These are phyloP conservation scores for Xylariaceae sp. DNA, from an alignment of 2,329 filamentous ascomycete genomes.

Conservation along the genomic window DNA sequence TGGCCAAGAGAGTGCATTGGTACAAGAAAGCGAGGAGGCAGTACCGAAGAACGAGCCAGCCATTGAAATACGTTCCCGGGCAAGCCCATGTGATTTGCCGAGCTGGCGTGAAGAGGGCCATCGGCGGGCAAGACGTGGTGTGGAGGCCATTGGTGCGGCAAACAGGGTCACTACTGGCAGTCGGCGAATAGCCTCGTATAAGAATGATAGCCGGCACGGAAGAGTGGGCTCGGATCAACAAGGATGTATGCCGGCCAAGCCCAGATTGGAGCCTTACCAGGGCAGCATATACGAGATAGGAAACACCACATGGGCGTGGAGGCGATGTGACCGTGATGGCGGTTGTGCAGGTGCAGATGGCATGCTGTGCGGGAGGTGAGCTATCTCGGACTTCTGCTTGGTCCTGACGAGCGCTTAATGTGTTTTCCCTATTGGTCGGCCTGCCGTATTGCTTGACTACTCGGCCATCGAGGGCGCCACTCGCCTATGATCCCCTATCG, in stretches of 20 bases:
- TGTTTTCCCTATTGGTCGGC: no score
- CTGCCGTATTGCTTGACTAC: not conserved
- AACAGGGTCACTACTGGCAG: no score
- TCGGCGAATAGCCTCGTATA: not conserved
- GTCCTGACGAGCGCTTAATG: no score
- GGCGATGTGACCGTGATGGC: slow-evolving; percentile 27
- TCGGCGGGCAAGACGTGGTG: slow-evolving; percentile 19
- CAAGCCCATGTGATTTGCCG: slow-evolving; percentile 26
- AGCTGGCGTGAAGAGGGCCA: slow-evolving; percentile 19
- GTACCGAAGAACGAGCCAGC: slow-evolving; percentile 20
- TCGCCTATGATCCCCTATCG: no score
- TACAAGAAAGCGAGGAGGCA: slow-evolving; percentile 7
- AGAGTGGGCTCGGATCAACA: not conserved
- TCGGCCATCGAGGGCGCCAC: not conserved
- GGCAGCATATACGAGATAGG: not conserved
- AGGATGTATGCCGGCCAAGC: not conserved
- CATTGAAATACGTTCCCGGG: not conserved
- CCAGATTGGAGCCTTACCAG: not conserved
- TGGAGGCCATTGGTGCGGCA: no score
- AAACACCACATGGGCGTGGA: slow-evolving; percentile 12
- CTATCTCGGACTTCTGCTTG: no score
- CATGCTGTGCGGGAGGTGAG: slow-evolving; percentile 2
- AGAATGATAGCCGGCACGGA: not conserved
- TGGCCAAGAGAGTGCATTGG: slow-evolving; percentile 2
- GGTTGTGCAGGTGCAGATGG: slow-evolving; percentile 19